Percentiles rank a stretch among this genome's conserved stretches.
phyloP scores from a whole-genome alignment of 2,329 filamentous ascomycete genomes.

The Zopfia rhizophila region DNA sequence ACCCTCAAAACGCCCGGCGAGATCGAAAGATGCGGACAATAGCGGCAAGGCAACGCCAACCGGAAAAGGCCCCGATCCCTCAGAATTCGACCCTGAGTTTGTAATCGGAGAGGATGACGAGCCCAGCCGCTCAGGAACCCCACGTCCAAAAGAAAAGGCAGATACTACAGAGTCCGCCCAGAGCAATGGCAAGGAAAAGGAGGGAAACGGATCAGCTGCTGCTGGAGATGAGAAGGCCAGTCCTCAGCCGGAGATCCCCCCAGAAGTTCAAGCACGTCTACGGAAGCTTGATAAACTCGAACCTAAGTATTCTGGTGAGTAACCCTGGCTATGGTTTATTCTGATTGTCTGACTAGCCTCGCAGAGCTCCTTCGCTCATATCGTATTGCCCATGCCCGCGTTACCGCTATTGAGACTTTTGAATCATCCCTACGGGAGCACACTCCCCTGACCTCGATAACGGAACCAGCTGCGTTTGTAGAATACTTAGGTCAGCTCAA shows the following conservation, averaged over 20 bases:
- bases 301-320: conserved; percentile 79
- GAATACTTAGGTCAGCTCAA: conserved; percentile 92
- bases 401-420: conserved; percentile 90
- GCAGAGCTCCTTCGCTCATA: conserved; percentile 92
- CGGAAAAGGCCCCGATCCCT: conserved; percentile 78
- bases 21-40: conserved; percentile 44
- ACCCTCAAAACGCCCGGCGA: conserved; percentile 46
- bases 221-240: conserved; percentile 34
- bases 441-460: conserved; percentile 89
- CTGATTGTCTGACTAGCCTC: conserved; percentile 24
- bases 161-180: conserved; percentile 31
- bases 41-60: conserved; percentile 49
- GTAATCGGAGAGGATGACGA: conserved; percentile 85
- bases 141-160: conserved; percentile 59
- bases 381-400: conserved; percentile 86
- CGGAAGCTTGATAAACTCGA: conserved; percentile 92
- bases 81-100: conserved; percentile 87
- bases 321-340: background rate
- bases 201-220: conserved; percentile 40
- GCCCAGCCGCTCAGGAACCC: conserved; percentile 70
- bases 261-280: conserved; percentile 79
- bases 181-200: conserved; percentile 42
- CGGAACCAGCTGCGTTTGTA: conserved; percentile 82
- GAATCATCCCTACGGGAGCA: conserved; percentile 91
- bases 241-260: conserved; percentile 69